Base-by-base conservation (phyloP, 75 land plant species). In the Azolla pinnata region DNA sequence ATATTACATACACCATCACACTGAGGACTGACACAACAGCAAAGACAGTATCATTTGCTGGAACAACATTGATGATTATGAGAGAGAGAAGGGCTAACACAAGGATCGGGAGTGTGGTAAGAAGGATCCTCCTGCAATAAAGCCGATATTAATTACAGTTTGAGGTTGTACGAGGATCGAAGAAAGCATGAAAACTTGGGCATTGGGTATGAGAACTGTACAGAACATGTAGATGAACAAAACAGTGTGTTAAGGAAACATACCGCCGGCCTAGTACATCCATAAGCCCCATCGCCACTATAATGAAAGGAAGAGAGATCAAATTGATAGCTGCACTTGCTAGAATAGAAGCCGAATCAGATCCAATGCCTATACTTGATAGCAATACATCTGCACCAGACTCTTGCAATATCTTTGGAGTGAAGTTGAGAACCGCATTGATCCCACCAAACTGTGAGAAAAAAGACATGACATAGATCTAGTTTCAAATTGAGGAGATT, bases 341-440 rank as follows among this genome's bases (percentile, higher is more conserved):
- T 26, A 91, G 69, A 33, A 91, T 61, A 5, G 97, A 91, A 0
- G 93, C 79, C 17, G 93, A 87, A n/a, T 74, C 75, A 14, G 83
- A 67, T 7, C 76, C 44, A 48, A 91, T 64, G 32, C 97, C 97
- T 19, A 77, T 1, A 30, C 76, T 73, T 21, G 77, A 54, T 3
- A 87, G 61, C 40, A 91, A 66, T 51, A 82, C 78, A 34, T 54
- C 81, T 33, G 78, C 88, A 48, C 97, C 97, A 52, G 97, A 84
- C 64, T 84, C 81, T 62, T 88, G 79, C n/a, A 91, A 78, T 44
- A 91, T 91, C 52, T 91, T 85, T 32, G 97, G 97, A 20, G 86
- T 82, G 63, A 84, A 91, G 73, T 91, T 88, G 1, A 91, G 77
- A 20, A 91, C 86, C 12, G 96, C 97, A 74, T 91, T 91, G 38